Evolutionary conservation across 495 filamentous ascomycete species (phyloP).

Genomic region (Trichoderma reesei): DNA sequence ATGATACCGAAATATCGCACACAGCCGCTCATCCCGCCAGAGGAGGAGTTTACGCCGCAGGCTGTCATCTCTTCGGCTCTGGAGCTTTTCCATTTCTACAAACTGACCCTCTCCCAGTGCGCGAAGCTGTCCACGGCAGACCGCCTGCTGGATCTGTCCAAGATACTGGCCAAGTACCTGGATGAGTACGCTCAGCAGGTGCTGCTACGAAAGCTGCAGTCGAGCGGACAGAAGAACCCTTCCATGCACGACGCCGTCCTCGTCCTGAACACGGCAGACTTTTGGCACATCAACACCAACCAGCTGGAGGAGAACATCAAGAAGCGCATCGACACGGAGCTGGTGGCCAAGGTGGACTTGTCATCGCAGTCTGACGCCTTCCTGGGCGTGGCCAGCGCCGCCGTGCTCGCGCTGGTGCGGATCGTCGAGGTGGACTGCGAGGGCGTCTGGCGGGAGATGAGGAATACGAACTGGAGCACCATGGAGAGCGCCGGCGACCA

Average conservation of each 20-base stretch:
- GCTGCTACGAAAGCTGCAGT: conserved; percentile 64
- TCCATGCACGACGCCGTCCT: conserved; percentile 68
- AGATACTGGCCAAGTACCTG: conserved; percentile 81
- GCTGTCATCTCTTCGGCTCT: conserved; percentile 89
- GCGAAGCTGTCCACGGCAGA: conserved; percentile 88
- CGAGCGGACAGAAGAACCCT: conserved; percentile 47
- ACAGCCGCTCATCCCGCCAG: conserved; percentile 66
- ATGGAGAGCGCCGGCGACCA: conserved; percentile 94
- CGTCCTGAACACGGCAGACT: conserved; percentile 93
- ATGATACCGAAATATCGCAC: conserved; percentile 85
- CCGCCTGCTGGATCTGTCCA: conserved; percentile 75
- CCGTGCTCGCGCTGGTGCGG: conserved; percentile 72
- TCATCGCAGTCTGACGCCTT: conserved; percentile 91
- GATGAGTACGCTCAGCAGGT: conserved; percentile 95
- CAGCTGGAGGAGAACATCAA: conserved; percentile 94
- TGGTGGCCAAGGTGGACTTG: conserved; percentile 68
- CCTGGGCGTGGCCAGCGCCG: conserved; percentile 86
- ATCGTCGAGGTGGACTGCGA: conserved; percentile 76
- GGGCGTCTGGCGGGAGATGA: conserved; percentile 91
- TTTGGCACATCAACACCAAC: conserved; percentile 86
- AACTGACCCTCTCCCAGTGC: conserved; percentile 82
- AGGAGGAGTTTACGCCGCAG: conserved; percentile 88
- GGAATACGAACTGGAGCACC: conserved; percentile 88
- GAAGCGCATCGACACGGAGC: conserved; percentile 67
- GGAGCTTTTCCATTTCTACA: conserved; percentile 94